Percentiles rank a stretch among this genome's conserved stretches.
These are phyloP conservation scores for Selenicereus undatus DNA, from an alignment of 148 eudicot species.

Conservation along the genomic window DNA sequence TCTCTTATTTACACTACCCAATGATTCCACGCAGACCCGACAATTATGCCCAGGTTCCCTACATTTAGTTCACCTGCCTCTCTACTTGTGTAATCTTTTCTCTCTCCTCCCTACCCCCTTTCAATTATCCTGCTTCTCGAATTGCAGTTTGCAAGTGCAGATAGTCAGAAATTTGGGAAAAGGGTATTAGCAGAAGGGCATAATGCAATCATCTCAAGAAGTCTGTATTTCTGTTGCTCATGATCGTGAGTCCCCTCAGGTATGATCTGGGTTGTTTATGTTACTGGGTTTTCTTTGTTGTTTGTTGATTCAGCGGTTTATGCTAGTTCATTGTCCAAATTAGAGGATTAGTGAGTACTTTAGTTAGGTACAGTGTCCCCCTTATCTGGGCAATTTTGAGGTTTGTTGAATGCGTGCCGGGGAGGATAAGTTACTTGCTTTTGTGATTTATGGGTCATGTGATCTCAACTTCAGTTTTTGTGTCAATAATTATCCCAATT, in stretches of 20 bases:
- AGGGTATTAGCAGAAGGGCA: neutral
- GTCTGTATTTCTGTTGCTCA: neutral
- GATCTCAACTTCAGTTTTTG: neutral
- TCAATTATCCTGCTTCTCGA: neutral
- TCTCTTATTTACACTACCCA: neutral
- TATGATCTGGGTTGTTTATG: neutral
- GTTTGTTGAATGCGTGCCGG: neutral
- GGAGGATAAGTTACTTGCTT: neutral
- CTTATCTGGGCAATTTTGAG: neutral
- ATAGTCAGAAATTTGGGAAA: neutral
- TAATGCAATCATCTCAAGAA: conserved; percentile 12
- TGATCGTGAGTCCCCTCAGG: conserved; percentile 12
- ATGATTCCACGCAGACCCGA: neutral
- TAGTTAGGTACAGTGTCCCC: neutral
- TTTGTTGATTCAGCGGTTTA: neutral
- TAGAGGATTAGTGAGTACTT: neutral
- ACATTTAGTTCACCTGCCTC: neutral
- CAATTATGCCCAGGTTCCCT: neutral
- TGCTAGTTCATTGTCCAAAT: neutral
- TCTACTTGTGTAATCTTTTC: neutral
- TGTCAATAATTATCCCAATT: neutral
- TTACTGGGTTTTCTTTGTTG: neutral
- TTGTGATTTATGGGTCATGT: neutral
- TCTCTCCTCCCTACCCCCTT: neutral
- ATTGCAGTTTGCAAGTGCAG: neutral